Conservation (phyloP, 306 rosid species). For the Cyamopsis tetragonoloba region DNA sequence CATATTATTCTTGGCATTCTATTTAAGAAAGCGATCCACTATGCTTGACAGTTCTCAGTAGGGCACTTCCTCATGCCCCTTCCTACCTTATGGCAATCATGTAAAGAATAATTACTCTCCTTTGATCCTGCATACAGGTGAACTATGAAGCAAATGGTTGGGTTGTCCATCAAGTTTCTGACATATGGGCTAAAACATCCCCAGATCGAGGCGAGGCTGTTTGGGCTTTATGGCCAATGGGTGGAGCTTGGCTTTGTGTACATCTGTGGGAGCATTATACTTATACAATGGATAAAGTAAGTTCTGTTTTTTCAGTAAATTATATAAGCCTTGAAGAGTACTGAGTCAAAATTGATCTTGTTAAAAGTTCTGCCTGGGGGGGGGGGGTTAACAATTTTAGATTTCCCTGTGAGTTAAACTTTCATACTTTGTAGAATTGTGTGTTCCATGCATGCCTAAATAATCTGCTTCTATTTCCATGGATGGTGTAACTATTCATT, state of each 20-base stretch:
- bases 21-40: conserved; percentile 3
- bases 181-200: conserved; percentile 89
- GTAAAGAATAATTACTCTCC: too few relatives aligned
- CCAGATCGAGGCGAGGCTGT: conserved; percentile 88
- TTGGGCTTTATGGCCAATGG: conserved; percentile 98
- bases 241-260: conserved; percentile 90
- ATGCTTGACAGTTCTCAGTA: not conserved
- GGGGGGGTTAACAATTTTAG: not conserved
- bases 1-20: conserved; percentile 14
- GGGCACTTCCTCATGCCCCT: too few relatives aligned
- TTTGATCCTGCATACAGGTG: conserved; percentile 50
- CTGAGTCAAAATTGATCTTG: conserved; percentile 16
- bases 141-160: conserved; percentile 86
- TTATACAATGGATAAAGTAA: conserved; percentile 84
- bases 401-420: not conserved
- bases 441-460: not conserved
- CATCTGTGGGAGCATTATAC: conserved; percentile 96
- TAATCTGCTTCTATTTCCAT: conserved; percentile 15
- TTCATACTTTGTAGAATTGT: not conserved
- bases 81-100: too few relatives aligned
- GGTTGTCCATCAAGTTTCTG: conserved; percentile 95
- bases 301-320: conserved; percentile 21
- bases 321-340: conserved; percentile 1
- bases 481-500: conserved; percentile 7
- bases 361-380: not conserved